A percentile compares a stretch with the other conserved stretches of the same genome.
phyloP scores from a whole-genome alignment of 768 basidiomycete species.

The Leccinum rimulosum region DNA sequence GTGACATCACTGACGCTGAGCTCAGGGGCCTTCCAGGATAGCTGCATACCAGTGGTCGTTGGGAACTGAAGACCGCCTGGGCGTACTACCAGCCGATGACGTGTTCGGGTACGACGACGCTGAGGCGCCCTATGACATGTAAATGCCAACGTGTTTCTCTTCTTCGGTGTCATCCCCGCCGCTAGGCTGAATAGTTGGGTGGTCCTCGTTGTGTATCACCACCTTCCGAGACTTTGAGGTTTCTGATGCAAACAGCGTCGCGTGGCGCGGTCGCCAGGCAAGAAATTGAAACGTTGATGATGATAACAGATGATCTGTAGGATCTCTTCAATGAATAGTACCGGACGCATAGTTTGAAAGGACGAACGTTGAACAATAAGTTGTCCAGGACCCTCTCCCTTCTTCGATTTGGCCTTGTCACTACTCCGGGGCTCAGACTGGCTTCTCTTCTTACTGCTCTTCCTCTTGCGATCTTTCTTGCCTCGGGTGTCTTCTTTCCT shows the following conservation, averaged over 20 bases:
- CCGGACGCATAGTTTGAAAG: background rate
- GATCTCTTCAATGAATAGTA: background rate
- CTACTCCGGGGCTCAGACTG: no score
- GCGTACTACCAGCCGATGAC: background rate
- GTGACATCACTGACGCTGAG: slow-evolving; percentile 43
- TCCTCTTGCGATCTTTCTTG: no score
- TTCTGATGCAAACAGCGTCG: slow-evolving; percentile 5
- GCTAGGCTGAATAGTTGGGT: background rate
- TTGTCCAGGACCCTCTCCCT: no score
- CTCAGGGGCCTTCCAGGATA: slow-evolving; percentile 45
- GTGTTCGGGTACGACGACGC: slow-evolving; percentile 11
- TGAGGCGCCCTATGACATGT: slow-evolving; percentile 14
- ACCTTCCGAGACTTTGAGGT: background rate
- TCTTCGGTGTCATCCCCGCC: background rate
- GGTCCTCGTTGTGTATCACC: background rate
- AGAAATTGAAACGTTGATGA: no score
- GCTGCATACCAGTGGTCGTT: slow-evolving; percentile 30
- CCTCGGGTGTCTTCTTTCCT: no score
- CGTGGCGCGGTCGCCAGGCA: no score
- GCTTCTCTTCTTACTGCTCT: no score
- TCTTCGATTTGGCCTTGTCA: no score
- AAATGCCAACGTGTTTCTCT: slow-evolving; percentile 6
- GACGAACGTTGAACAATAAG: no score
- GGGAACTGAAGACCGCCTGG: slow-evolving; percentile 14
- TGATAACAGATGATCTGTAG: background rate